Conservation (phyloP, 345 rosid species). For the Populus ilicifolia region DNA sequence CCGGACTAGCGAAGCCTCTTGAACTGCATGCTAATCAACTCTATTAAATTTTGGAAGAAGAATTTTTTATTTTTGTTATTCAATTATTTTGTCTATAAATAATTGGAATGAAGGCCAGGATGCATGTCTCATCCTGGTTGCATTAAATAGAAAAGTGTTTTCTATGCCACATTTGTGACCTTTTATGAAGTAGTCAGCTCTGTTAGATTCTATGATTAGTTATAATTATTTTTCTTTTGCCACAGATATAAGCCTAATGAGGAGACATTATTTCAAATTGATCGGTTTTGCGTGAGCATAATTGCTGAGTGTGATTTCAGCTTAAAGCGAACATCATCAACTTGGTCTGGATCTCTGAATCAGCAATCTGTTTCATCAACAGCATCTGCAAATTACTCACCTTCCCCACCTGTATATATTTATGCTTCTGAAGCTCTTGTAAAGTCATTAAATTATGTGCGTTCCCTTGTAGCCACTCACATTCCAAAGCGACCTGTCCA, state of each 20-base stretch:
- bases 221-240: conserved; percentile 17
- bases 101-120: background rate
- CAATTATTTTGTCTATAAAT: background rate
- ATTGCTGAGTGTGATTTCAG: conserved; percentile 72
- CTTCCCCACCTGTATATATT: conserved; percentile 78
- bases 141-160: background rate
- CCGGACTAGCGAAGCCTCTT: background rate
- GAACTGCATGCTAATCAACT: background rate
- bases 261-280: conserved; percentile 84
- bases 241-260: conserved; percentile 94
- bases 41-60: background rate
- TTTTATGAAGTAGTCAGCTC: background rate
- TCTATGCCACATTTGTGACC: background rate
- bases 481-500: conserved; percentile 85
- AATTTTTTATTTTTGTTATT: background rate
- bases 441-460: conserved; percentile 91
- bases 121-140: background rate
- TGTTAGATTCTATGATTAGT: conserved; percentile 2
- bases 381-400: conserved; percentile 36
- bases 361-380: conserved; percentile 30
- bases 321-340: conserved; percentile 47
- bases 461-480: conserved; percentile 82
- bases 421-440: conserved; percentile 82
- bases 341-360: conserved; percentile 42
- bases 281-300: conserved; percentile 70